phyloP scores from a whole-genome alignment of 805 yeast genomes.

The Blastobotrys americana region DNA sequence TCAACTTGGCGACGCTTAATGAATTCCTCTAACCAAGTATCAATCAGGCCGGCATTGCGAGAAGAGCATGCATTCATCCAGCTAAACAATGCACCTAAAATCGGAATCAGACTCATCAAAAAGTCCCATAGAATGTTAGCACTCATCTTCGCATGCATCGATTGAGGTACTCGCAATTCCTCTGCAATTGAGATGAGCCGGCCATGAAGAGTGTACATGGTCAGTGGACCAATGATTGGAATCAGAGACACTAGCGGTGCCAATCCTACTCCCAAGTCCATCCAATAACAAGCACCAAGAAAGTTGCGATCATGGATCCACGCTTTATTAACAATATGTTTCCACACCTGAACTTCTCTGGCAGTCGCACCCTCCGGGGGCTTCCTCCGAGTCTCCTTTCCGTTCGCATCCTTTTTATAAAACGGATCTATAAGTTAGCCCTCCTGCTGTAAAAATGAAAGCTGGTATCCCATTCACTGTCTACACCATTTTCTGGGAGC shows the following conservation, averaged over 20 bases:
- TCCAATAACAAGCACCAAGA: constrained; percentile 54
- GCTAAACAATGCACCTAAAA: constrained; percentile 66
- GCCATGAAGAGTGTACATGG: constrained; percentile 74
- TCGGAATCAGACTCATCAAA: constrained; percentile 67
- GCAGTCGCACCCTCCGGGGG: constrained; percentile 53
- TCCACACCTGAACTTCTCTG: constrained; percentile 63
- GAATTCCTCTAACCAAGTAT: constrained; percentile 36
- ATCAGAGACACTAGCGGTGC: constrained; percentile 65
- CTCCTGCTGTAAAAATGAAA: no score
- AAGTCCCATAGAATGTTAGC: constrained; percentile 72
- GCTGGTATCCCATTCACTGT: no score
- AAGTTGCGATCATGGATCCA: constrained; percentile 85
- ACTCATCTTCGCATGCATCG: constrained; percentile 59
- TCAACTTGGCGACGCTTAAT: constrained; percentile 17
- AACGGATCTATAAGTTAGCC: constrained; percentile 32
- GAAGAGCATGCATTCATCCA: constrained; percentile 87
- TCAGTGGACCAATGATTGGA: constrained; percentile 78
- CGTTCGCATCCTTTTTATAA: constrained; percentile 33
- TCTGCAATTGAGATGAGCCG: constrained; percentile 58
- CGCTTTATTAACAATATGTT: constrained; percentile 62
- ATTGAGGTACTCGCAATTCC: constrained; percentile 50
- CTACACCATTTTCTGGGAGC: no score
- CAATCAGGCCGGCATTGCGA: constrained; percentile 77
- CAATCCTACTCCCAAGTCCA: constrained; percentile 69
- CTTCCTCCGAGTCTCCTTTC: constrained; percentile 50